Evolutionary conservation across 176 grass and related monocot genomes (phyloP).

Genomic region (Carex kokanica): DNA sequence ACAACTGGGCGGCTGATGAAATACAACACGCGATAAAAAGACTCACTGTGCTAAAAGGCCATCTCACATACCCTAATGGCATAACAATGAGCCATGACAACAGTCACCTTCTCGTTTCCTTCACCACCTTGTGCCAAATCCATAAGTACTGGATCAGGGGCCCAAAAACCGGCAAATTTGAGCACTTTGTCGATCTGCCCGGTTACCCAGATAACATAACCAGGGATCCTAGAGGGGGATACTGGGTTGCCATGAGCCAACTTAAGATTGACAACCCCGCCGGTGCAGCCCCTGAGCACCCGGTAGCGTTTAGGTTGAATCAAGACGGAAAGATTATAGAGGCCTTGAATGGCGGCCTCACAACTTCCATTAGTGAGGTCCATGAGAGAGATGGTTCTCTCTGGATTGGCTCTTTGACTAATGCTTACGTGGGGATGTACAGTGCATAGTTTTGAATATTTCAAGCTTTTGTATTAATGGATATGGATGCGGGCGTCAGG

Average conservation of each 20-base stretch:
- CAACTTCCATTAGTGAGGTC: constrained; percentile 62
- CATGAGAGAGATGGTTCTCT: constrained; percentile 47
- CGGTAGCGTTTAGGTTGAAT: constrained; percentile 51
- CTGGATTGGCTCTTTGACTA: constrained; percentile 74
- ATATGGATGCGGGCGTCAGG: background rate
- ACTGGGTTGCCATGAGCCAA: constrained; percentile 68
- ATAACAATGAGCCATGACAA: constrained; percentile 56
- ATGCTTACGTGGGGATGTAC: constrained; percentile 57
- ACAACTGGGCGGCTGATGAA: constrained; percentile 60
- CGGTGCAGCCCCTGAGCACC: constrained; percentile 8
- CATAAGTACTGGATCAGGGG: constrained; percentile 68
- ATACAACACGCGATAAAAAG: constrained; percentile 37
- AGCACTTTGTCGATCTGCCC: constrained; percentile 56
- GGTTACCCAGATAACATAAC: constrained; percentile 91
- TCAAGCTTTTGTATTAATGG: background rate
- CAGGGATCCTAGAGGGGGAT: constrained; percentile 34
- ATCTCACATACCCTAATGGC: constrained; percentile 68
- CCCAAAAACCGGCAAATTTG: constrained; percentile 21
- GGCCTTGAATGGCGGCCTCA: constrained; percentile 43
- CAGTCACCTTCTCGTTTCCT: constrained; percentile 51
- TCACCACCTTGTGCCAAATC: constrained; percentile 49
- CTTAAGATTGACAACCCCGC: constrained; percentile 34
- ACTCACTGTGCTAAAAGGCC: constrained; percentile 43
- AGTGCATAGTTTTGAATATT: constrained; percentile 2
- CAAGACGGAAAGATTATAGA: constrained; percentile 24